Evolutionary conservation across 768 basidiomycete species (phyloP).

Genomic region (Cyathus striatus): DNA sequence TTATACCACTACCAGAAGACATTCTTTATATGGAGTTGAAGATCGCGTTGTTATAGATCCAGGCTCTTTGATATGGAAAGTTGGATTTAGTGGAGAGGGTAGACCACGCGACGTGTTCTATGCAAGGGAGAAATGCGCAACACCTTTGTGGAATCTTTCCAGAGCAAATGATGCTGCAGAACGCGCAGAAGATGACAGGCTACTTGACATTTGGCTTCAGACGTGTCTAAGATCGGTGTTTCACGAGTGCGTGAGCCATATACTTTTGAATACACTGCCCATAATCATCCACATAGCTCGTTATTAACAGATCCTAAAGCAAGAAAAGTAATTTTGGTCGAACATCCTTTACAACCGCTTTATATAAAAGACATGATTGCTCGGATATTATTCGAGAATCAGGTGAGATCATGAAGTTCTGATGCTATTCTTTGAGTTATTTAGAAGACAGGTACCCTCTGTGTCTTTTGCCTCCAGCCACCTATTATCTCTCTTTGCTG

Average conservation of each 20-base stretch:
- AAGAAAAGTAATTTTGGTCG: constrained; percentile 89
- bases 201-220: constrained; percentile 69
- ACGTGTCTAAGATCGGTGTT: constrained; percentile 72
- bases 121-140: constrained; percentile 35
- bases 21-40: constrained; percentile 95
- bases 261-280: constrained; percentile 5
- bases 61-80: constrained; percentile 92
- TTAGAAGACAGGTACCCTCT: constrained; percentile 68
- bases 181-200: constrained; percentile 66
- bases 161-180: constrained; percentile 49
- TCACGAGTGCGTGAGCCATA: constrained; percentile 58
- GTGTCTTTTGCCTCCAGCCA: constrained; percentile 91
- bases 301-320: constrained; percentile 93
- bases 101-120: constrained; percentile 85
- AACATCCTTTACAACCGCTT: constrained; percentile 82
- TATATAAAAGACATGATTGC: constrained; percentile 88
- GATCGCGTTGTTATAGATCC: constrained; percentile 94
- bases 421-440: not conserved
- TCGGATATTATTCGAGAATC: constrained; percentile 84
- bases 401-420: constrained; percentile 42
- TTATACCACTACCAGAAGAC: constrained; percentile 79
- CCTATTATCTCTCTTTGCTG: constrained; percentile 77
- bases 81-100: constrained; percentile 96
- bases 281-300: constrained; percentile 48
- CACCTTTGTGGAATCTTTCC: constrained; percentile 56